A percentile compares a stretch with the other conserved stretches of the same genome.
Conservation (phyloP, 176 grass and related monocot genomes). For the Dendrocalamus sinicus region DNA sequence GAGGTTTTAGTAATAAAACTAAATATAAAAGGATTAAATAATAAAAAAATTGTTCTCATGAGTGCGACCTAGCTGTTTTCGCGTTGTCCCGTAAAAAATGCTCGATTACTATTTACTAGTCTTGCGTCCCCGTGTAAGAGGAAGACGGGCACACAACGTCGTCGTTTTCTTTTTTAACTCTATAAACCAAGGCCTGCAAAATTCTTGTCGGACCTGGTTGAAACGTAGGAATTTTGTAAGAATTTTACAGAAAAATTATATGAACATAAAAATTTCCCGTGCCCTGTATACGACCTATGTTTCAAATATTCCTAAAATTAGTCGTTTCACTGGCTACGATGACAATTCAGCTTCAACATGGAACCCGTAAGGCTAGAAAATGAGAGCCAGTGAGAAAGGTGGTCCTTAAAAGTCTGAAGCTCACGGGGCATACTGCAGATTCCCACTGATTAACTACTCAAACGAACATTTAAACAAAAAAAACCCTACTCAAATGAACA, state of each 20-base stretch:
- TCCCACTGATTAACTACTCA: background rate
- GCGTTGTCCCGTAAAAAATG: no score
- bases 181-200: no score
- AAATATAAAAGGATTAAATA: no score
- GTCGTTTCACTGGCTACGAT: background rate
- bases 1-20: no score
- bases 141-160: no score
- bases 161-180: no score
- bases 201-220: background rate
- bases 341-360: background rate
- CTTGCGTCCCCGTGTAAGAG: no score
- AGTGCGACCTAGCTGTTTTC: no score
- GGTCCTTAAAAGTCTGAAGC: background rate
- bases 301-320: background rate
- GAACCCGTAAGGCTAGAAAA: background rate
- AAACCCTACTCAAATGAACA: background rate
- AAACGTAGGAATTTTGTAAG: background rate
- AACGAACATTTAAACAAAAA: no score
- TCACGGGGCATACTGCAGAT: background rate
- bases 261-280: background rate
- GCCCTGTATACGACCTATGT: background rate
- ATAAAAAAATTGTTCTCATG: no score
- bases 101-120: no score
- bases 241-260: background rate
- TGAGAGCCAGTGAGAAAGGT: background rate